Base-by-base conservation (phyloP, 1,139 yeast genomes). In the Schizosaccharomyces versatilis region DNA sequence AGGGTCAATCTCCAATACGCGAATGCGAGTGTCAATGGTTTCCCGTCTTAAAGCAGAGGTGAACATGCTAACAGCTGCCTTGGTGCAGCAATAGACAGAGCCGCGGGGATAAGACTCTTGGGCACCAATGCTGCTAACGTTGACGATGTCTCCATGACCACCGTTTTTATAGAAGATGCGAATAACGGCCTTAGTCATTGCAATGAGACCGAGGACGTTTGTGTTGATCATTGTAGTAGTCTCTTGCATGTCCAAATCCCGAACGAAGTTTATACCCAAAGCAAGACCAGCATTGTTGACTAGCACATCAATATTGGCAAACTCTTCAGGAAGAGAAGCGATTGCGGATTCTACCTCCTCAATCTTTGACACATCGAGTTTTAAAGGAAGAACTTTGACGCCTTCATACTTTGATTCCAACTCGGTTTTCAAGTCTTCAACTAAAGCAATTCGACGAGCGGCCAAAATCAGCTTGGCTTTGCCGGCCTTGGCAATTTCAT, bases 221-320 rank as follows among this genome's bases (percentile, higher is more conserved):
- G 93, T 83, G 60, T 76, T 72, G 64, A 55, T 73, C 81, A 81
- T 80, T 41, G 75, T 76, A 2, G 5, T 72, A 53, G 83, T 71
- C 61, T 82, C 90, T 1, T 68, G 67, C 36, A 70, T 69, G 1
- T 66, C 64, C 56, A 82, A 73, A 1, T 69, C 70, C n/a, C 93
- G 93, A 36, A 83, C 83, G 47, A 68, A 65, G 39, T 76, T 85
- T 52, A 69, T 69, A 32, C 94, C 94, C 54, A 77, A 69, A 1
- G 90, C 94, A 67, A 80, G 75, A 47, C 94, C 94, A 7, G 94
- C 93, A 65, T 84, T 84, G 71, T 84, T 84, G 59, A 84, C 70
- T 56, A 84, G 71, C 41, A 84, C 53, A 57, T 70, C 73, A 44
- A 70, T 63, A 38, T 64, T 57, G 17, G 64, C 54, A 63, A 67